These are phyloP conservation scores for Cynara cardunculus DNA, from an alignment of 129 eudicot genomes.

Conservation along the genomic window DNA sequence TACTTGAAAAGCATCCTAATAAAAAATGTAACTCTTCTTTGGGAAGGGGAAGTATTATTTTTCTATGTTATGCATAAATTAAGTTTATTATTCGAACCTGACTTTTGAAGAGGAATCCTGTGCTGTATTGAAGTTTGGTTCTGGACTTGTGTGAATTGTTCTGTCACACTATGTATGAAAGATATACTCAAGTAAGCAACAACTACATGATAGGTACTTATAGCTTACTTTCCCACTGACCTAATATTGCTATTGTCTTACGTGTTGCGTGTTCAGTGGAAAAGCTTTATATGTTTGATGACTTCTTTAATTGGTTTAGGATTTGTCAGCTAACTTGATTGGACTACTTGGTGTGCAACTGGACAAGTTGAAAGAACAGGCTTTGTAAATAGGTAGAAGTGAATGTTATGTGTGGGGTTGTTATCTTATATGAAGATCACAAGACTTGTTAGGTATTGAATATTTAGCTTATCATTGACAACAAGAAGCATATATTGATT, in stretches of 20 bases:
- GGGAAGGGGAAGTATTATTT: neutral
- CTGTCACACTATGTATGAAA: constrained; percentile 4
- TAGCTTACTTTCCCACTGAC: constrained; percentile 4
- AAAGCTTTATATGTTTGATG: neutral
- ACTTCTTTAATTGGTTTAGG: neutral
- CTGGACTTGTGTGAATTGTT: constrained; percentile 9
- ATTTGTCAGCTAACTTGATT: constrained; percentile 12
- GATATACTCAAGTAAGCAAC: constrained; percentile 7
- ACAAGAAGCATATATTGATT: constrained; percentile 10
- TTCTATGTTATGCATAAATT: neutral
- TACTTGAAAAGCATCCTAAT: constrained; percentile 18
- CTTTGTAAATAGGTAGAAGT: neutral
- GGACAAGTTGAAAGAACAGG: constrained; percentile 17
- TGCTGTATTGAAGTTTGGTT: constrained; percentile 1
- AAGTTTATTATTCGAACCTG: neutral
- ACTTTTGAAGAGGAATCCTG: constrained; percentile 3
- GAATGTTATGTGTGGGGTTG: constrained; percentile 13
- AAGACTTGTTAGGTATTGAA: constrained; percentile 8
- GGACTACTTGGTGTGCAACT: constrained; percentile 19
- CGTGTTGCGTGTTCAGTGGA: constrained; percentile 15
- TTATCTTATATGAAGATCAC: constrained; percentile 4
- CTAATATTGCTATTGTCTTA: constrained; percentile 12
- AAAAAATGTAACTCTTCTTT: neutral
- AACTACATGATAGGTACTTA: constrained; percentile 13
- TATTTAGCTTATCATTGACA: neutral